These are phyloP conservation scores for Candida sanyaensis DNA, from an alignment of 1,139 yeast species.

Conservation along the genomic window DNA sequence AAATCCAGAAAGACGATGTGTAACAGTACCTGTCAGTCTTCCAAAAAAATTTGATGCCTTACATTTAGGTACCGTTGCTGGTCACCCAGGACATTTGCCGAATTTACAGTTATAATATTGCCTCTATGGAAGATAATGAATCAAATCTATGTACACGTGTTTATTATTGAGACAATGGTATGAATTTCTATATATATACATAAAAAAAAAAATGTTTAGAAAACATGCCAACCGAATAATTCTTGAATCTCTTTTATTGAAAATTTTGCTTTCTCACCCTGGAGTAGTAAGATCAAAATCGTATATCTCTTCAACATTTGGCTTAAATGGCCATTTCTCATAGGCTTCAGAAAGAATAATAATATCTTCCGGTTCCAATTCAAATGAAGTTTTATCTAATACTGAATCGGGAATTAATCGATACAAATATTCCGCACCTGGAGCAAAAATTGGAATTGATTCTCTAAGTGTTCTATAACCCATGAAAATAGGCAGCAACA, in stretches of 20 bases:
- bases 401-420: conserved; percentile 33
- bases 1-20: conserved; percentile 5
- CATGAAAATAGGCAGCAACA: conserved; percentile 41
- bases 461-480: conserved; percentile 31
- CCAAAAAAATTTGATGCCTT: background rate
- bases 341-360: conserved; percentile 51
- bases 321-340: conserved; percentile 86
- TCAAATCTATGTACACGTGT: background rate
- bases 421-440: conserved; percentile 74
- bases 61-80: background rate
- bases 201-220: background rate
- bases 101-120: background rate
- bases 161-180: background rate
- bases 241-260: no score
- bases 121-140: background rate
- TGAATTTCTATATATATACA: background rate
- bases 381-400: conserved; percentile 46
- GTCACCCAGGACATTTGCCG: conserved; percentile 3
- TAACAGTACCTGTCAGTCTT: conserved; percentile 8
- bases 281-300: conserved; percentile 11
- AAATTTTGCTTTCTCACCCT: no score
- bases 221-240: no score
- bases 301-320: conserved; percentile 30
- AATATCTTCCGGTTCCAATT: conserved; percentile 58
- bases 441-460: conserved; percentile 62